Conservation (phyloP, 148 eudicot genomes). For the Agrostemma githago region DNA sequence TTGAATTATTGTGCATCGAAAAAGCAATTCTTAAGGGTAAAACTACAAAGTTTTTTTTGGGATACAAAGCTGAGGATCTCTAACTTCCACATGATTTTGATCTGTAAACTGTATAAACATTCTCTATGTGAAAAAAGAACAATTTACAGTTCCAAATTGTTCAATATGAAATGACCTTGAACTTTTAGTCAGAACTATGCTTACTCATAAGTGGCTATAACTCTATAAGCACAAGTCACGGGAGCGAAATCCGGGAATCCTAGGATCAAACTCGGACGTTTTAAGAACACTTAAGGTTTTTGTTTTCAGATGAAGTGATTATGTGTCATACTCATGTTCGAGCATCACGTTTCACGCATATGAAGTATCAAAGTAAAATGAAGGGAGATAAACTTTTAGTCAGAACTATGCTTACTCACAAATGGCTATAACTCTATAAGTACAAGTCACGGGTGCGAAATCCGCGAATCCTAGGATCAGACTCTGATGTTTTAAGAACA, state of each 20-base stretch:
- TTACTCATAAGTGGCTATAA: not conserved
- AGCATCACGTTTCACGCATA: not conserved
- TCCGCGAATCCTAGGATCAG: not conserved
- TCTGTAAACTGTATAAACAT: slow-evolving; percentile 6
- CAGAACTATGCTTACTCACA: not conserved
- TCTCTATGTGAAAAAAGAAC: not conserved
- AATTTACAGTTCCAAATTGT: not conserved
- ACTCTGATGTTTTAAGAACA: not conserved
- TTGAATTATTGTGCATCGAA: slow-evolving; percentile 1
- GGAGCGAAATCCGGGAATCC: not conserved
- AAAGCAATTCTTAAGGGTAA: not conserved
- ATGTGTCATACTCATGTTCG: not conserved
- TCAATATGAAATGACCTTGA: not conserved
- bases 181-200: not conserved
- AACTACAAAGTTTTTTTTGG: slow-evolving; percentile 1
- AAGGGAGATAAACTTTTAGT: not conserved
- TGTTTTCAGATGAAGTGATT: not conserved
- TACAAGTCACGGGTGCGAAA: not conserved
- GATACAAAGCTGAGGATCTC: slow-evolving; percentile 2
- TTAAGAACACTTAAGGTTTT: too few relatives aligned
- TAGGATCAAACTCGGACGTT: not conserved
- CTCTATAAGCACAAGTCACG: not conserved
- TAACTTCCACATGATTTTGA: slow-evolving; percentile 4
- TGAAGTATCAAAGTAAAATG: not conserved
- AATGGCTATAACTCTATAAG: not conserved